Percentiles rank a stretch among this genome's conserved stretches.
These are phyloP conservation scores for Didymella exigua DNA, from an alignment of 2,329 filamentous ascomycete species.

Conservation along the genomic window DNA sequence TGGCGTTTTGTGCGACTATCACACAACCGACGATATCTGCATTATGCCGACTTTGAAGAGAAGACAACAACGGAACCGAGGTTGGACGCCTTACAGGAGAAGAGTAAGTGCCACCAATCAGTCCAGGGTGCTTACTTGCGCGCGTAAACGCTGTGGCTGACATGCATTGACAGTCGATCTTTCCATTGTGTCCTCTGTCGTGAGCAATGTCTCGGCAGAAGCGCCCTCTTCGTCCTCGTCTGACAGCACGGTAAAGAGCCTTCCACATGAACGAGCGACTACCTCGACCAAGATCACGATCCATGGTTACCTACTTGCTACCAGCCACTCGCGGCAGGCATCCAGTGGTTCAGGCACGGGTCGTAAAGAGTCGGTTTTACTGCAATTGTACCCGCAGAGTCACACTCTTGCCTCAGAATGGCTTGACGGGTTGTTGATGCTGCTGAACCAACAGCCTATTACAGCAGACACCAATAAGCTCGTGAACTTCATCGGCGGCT, in stretches of 20 bases:
- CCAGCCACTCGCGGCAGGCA: conserved; percentile 35
- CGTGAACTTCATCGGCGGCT: conserved; percentile 82
- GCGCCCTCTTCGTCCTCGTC: conserved; percentile 56
- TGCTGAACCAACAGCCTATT: conserved; percentile 92
- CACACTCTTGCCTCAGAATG: conserved; percentile 91
- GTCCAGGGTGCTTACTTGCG: conserved; percentile 15
- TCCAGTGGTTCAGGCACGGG: conserved; percentile 39
- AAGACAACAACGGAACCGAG: conserved; percentile 69
- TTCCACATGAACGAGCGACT: conserved; percentile 38
- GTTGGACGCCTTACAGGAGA: conserved; percentile 75
- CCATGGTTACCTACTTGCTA: conserved; percentile 67
- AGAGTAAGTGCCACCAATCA: conserved; percentile 57
- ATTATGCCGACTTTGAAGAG: conserved; percentile 82
- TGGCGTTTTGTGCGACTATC: conserved; percentile 90
- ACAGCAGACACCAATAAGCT: conserved; percentile 95
- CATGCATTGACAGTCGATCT: conserved; percentile 68
- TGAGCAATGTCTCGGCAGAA: conserved; percentile 83
- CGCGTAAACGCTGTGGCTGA: conserved; percentile 37
- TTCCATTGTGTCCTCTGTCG: conserved; percentile 85
- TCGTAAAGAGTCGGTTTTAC: conserved; percentile 71
- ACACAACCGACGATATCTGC: conserved; percentile 86
- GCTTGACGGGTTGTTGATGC: conserved; percentile 93
- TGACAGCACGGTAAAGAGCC: conserved; percentile 53
- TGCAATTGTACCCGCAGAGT: conserved; percentile 81
- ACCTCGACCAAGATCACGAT: conserved; percentile 87